Percentiles rank a stretch among this genome's conserved stretches.
These are phyloP conservation scores for Pseudoperonospora humuli DNA, from an alignment of 352 stramenopile genomes.

Conservation along the genomic window DNA sequence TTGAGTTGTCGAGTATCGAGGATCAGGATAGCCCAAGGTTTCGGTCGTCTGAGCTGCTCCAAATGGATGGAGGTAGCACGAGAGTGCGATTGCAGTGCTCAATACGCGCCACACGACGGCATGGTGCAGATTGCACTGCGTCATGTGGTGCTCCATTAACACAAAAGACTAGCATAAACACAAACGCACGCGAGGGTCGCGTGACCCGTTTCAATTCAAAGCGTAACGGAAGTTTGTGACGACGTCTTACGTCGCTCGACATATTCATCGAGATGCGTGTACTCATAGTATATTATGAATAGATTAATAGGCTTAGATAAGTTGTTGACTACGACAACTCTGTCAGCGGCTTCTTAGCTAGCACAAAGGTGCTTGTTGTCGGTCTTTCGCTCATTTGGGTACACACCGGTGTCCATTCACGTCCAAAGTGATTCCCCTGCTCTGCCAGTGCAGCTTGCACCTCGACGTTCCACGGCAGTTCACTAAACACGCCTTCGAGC, in stretches of 20 bases:
- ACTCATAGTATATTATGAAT: slow-evolving; percentile 15
- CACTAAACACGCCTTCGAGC: slow-evolving; percentile 30
- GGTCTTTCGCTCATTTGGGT: slow-evolving; percentile 4
- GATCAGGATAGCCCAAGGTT: slow-evolving; percentile 56
- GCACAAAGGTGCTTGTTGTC: slow-evolving; percentile 20
- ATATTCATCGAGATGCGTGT: too few species aligned
- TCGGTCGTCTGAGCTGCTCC: slow-evolving; percentile 41
- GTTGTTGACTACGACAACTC: slow-evolving; percentile 5
- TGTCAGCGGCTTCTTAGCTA: slow-evolving; percentile 19
- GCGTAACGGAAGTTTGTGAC: slow-evolving; percentile 14
- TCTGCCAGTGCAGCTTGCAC: slow-evolving; percentile 22
- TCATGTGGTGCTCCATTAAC: slow-evolving; percentile 15
- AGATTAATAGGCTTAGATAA: slow-evolving; percentile 29
- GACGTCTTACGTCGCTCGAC: too few species aligned
- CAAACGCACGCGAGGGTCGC: slow-evolving; percentile 9
- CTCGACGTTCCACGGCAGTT: slow-evolving; percentile 38
- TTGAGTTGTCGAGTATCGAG: slow-evolving; percentile 45
- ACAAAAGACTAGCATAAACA: slow-evolving; percentile 18
- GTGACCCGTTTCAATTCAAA: slow-evolving; percentile 1
- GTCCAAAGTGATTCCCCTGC: slow-evolving; percentile 29
- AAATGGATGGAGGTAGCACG: slow-evolving; percentile 2
- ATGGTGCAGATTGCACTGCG: slow-evolving; percentile 13
- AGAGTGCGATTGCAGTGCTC: background rate
- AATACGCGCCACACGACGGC: slow-evolving; percentile 1
- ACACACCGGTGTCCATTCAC: slow-evolving; percentile 29